Base-by-base conservation (phyloP, 257 asterid species). In the Catharanthus roseus region DNA sequence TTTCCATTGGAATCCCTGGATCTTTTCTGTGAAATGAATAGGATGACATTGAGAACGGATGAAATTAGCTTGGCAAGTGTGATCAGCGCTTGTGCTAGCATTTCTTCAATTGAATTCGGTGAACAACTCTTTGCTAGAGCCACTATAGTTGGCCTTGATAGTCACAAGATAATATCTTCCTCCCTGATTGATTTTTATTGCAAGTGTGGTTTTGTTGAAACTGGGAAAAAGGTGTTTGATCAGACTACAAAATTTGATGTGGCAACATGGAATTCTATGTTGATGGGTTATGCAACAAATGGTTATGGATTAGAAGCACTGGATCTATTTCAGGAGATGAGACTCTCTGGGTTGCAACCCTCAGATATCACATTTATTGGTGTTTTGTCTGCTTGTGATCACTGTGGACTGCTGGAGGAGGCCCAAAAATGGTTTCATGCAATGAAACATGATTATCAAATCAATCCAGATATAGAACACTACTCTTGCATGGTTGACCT, bases 401-500 rank as follows among this genome's bases (percentile, higher is more conserved):
- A 93, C 79, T 93, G 96, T 81, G 96, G 97, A 44, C 73, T 93
- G n/a, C 82, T 89, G 28, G 87, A 86, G 79, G 97, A 91, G 75
- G 96, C 97, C 10, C 80, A 77, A 74, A 82, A 82, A 5, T 85
- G 90, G 96, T 93, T 91, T 77, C 44, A 60, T 72, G 64, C 80
- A 67, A 89, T 93, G 96, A 91, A 83, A 72, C 74, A 75, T 28
- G 77, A 84, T 39, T 86, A 91, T 68, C 74, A 76, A 61, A 74
- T 91, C 10, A 79, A 82, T 76, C 99, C 96, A 23, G 85, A 86
- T 23, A 83, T 86, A 66, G 99, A 91, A 79, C 99, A 93, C 72
- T 91, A 88, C 81, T 88, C 97, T 64, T 93, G 99, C 87, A 82
- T 93, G 95, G 82, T 91, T 16, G 97, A 89, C 85, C 92, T 93